Evolutionary conservation across 768 basidiomycete genomes (phyloP), one percentile per base, ranked within the genome.

Genomic region (Sarcodon sp.): DNA sequence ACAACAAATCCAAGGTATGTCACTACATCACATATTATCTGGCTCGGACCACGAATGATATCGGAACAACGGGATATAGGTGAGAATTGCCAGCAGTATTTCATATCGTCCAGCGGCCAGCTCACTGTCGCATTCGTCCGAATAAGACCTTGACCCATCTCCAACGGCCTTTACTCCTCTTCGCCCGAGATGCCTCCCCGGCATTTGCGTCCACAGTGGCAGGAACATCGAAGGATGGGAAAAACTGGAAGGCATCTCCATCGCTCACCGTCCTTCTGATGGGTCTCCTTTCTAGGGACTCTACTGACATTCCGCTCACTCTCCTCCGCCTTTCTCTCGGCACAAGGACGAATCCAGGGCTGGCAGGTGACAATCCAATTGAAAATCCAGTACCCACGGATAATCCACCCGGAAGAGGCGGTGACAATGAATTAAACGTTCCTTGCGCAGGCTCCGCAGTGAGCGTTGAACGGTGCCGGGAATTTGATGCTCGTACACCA

Each of bases 261-360:
- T 77, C 77, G 55, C 78, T 79, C 46, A 75, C 69, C 33, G 73
- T 72, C 60, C 75, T 41, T 4, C 21, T 27, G 21, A 27, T 4
- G 21, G 52, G 54, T 46, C 18, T 44, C 51, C 35, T 43, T 12
- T 16, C 38, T 36, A 63, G 62, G 21, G 50, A 54, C 32, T 59
- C 61, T 3, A 64, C 57, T 35, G 38, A 43, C 36, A n/a, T n/a
- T 33, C 66, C 68, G 53, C 68, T 75, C 9, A 61, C 49, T 50
- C 69, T 62, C 53, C 76, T 61, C 52, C 73, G 64, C 54, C 77
- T 63, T 53, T 75, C 71, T 43, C 65, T 61, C 16, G 80, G 81
- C 46, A 77, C 67, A 43, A 84, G 71, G n/a, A 72, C 69, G 54
- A 87, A 87, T n/a, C 85, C 85, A 33, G 85, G 85, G 55, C 81